Evolutionary conservation across 2,329 filamentous ascomycete genomes (phyloP), one percentile per base, ranked within the genome.

Genomic region (Aureobasidium musti): DNA sequence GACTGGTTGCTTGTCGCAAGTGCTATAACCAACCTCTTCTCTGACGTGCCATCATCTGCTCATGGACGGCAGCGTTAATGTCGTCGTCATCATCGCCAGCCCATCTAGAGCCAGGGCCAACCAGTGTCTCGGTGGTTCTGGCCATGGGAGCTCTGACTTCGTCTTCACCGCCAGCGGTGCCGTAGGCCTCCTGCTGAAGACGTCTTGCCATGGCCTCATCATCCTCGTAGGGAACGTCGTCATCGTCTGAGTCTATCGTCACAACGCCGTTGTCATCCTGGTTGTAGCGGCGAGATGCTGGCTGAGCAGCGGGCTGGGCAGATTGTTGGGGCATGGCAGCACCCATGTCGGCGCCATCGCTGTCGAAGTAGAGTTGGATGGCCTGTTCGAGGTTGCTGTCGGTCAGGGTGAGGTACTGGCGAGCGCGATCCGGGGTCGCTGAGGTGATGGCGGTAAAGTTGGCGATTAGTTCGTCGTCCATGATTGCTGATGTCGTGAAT

Each of bases 181-280:
- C 84, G 73, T 97, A 98, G 74, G 97, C 85, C 78, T 99, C 92
- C 74, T 99, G 91, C 77, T 99, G 95, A 68, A 99, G 78, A 67
- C 91, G 87, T 76, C 93, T 87, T 7, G 95, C 95, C 88, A 98
- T 94, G 50, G 91, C 93, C 63, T 92, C 93, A 74, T 99, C 95
- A 73, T 97, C 92, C 70, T 97, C 93, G 83, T 78, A 65, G 28
- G 72, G 68, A 68, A 67, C 82, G 66, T 85, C 83, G 41, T 91
- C 89, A 66, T 91, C 88, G 72, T 94, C 91, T 21, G 90, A 90
- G 71, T 92, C 89, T 69, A 97, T 85, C 71, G 89, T 85, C 69
- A 96, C 90, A 17, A 89, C 82, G n/a, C 85, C 85, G 39, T 81
- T 74, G 11, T 82, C 79, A 68, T 88, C 85, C 72, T 86, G 78